Base-by-base conservation (phyloP, 139 green algal genomes). In the Volvox reticuliferus region DNA sequence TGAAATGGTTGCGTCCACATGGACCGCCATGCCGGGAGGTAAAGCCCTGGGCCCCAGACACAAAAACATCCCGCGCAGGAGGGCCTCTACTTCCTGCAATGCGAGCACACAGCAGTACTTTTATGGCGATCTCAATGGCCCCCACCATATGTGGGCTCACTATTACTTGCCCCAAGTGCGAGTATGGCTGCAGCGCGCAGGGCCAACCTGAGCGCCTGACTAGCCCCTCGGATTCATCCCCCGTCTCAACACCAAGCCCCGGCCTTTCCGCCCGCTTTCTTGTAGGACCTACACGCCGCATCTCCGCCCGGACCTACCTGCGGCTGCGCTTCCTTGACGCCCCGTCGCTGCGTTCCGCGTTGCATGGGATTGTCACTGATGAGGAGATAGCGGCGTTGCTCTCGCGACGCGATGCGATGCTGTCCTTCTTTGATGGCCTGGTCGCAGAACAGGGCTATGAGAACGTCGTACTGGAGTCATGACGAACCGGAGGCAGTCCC, bases 361-460 rank as follows among this genome's bases (percentile, higher is more conserved):
- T 98, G 37, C 0, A 67, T 3, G 91, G 82, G 50, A 78, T 95
- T 24, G 37, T 97, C 22, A 92, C 65, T 0, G 81, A 90, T 17
- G 73, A 76, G 22, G 97, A 98, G 91, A 90, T 97, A 28, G 83
- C 90, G 24, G 83, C 90, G 16, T 79, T 98, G 90, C 88, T 97
- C 76, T 28, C 28, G 37, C 82, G 91, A 9, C 80, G 93, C 19
- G 92, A 98, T 88, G 82, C 87, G 24, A 77, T 98, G 16, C 92
- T 98, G 65, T 55, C 22, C 24, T 98, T 98, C 89, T 92, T 98
- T 5, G 97, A 98, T 91, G 44, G 75, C 0, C 91, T 98, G 76
- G 95, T 98, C 24, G 81, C 80, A n/a, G 79, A 94, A 30, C 88
- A 95, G 28, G 97, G 97, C 50, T 97, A 96, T 82, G 91, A 92